phyloP scores from a whole-genome alignment of 306 rosid species.

The Fragaria iinumae region DNA sequence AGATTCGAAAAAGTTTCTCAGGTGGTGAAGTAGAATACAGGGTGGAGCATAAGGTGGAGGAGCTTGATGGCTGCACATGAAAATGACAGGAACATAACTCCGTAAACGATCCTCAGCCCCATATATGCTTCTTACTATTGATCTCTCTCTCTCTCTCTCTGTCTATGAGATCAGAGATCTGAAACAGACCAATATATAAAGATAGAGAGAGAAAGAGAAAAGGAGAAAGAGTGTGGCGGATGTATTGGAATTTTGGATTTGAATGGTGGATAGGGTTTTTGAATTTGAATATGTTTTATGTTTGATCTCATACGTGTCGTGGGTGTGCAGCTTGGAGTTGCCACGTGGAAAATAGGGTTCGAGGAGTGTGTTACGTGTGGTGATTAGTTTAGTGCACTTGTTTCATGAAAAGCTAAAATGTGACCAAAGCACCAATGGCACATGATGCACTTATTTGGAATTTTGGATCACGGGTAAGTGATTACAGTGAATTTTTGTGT shows the following conservation, averaged over 20 bases:
- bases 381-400: slow-evolving; percentile 8
- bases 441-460: background rate
- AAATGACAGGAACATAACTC: slow-evolving; percentile 46
- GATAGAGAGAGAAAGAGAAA: background rate
- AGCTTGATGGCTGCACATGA: slow-evolving; percentile 47
- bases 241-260: slow-evolving; percentile 15
- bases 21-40: slow-evolving; percentile 41
- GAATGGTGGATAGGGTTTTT: slow-evolving; percentile 22
- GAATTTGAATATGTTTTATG: background rate
- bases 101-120: slow-evolving; percentile 44
- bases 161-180: slow-evolving; percentile 1
- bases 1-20: background rate
- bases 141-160: background rate
- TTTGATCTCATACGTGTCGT: slow-evolving; percentile 20
- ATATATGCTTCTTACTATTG: background rate
- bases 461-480: background rate
- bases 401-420: background rate
- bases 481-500: background rate
- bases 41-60: slow-evolving; percentile 47
- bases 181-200: background rate
- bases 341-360: slow-evolving; percentile 18
- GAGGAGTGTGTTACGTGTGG: slow-evolving; percentile 19
- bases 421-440: background rate
- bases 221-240: background rate
- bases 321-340: background rate